A percentile compares a stretch with the other conserved stretches of the same genome.
These are phyloP conservation scores for Sporisorium graminicola DNA, from an alignment of 1,284 basidiomycete genomes.

Conservation along the genomic window DNA sequence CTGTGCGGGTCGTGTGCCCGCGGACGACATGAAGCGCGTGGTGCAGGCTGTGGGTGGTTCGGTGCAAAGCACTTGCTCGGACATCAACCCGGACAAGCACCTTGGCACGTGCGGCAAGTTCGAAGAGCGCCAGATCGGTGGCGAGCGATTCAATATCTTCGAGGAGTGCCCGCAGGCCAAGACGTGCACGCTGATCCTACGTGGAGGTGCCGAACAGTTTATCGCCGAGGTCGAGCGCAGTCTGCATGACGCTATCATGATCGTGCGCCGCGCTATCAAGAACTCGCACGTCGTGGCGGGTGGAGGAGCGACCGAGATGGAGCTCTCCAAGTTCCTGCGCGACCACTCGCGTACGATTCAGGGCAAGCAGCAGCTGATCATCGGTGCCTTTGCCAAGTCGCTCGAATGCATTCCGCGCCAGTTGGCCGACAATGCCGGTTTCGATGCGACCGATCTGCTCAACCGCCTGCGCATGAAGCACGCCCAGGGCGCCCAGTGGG, in stretches of 20 bases:
- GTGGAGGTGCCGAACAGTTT: constrained; percentile 98
- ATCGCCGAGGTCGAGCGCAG: constrained; percentile 98
- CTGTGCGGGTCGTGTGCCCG: constrained; percentile 94
- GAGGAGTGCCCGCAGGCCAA: constrained; percentile 94
- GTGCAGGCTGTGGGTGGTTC: constrained; percentile 96
- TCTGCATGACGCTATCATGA: constrained; percentile 99
- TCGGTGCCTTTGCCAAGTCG: constrained; percentile 95
- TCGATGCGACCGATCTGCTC: constrained; percentile 96
- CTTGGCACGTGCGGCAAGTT: constrained; percentile 91
- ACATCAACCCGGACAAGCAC: constrained; percentile 85
- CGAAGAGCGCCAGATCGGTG: constrained; percentile 95
- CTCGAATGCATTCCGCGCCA: constrained; percentile 98
- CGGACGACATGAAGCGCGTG: constrained; percentile 91
- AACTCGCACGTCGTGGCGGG: constrained; percentile 97
- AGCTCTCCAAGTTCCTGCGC: constrained; percentile 91
- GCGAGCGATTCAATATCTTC: constrained; percentile 97
- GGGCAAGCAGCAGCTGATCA: constrained; percentile 94
- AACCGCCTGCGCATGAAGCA: constrained; percentile 98
- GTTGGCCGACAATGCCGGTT: constrained; percentile 97
- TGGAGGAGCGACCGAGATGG: constrained; percentile 99
- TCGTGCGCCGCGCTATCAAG: constrained; percentile 95
- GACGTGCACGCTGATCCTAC: constrained; percentile 94
- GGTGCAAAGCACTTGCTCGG: constrained; percentile 93
- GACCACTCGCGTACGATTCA: constrained; percentile 91
- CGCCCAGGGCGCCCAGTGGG: constrained; percentile 86